These are phyloP conservation scores for Corylus heterophylla DNA, from an alignment of 306 rosid species.

Conservation along the genomic window DNA sequence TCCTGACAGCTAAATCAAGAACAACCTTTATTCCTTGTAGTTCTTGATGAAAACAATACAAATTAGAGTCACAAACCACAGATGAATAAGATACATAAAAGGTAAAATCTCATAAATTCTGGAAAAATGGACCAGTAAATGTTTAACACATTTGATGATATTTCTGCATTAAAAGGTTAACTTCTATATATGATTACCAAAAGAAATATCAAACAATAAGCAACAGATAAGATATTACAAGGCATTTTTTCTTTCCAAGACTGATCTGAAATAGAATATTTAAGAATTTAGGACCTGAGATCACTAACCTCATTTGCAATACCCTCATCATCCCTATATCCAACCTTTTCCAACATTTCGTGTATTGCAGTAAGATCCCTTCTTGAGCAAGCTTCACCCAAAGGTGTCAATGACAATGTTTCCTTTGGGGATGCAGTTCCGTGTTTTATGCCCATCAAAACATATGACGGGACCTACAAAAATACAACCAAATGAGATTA, in stretches of 20 bases:
- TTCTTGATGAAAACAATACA: neutral
- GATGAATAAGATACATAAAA: neutral
- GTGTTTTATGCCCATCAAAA: conserved; percentile 75
- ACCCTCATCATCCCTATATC: conserved; percentile 96
- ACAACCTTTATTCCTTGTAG: neutral
- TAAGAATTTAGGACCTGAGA: conserved; percentile 4
- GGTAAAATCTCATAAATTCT: neutral
- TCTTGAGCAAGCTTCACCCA: conserved; percentile 92
- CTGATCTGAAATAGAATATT: neutral
- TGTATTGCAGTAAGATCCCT: conserved; percentile 91
- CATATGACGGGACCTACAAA: conserved; percentile 66
- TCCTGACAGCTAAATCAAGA: neutral
- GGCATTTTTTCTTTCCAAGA: neutral
- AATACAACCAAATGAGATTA: conserved; percentile 37
- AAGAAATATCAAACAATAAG: neutral
- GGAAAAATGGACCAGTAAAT: neutral
- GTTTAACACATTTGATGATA: neutral
- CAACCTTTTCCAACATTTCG: conserved; percentile 81
- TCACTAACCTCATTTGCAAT: conserved; percentile 87
- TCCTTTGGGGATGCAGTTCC: conserved; percentile 55
- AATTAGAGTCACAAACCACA: neutral
- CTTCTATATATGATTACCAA: neutral
- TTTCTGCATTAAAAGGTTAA: neutral
- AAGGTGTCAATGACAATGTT: conserved; percentile 64
- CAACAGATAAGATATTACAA: neutral